phyloP scores from a whole-genome alignment of 345 rosid species.

The Camelina hispida region DNA sequence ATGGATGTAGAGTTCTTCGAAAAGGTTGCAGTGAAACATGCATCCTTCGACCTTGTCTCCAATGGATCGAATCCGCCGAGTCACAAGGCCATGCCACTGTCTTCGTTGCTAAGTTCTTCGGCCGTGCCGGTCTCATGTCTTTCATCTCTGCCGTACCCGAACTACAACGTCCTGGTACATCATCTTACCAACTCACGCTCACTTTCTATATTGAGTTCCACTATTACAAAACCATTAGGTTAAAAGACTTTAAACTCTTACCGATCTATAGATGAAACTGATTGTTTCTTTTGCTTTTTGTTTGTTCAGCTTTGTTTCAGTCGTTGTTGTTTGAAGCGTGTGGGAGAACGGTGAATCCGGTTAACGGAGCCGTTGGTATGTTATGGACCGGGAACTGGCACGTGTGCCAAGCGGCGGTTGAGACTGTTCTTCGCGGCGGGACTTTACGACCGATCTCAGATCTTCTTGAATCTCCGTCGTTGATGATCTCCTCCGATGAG shows the following conservation, averaged over 20 bases:
- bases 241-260: background rate
- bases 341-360: constrained; percentile 68
- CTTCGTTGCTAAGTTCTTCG: constrained; percentile 96
- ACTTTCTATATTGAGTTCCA: too few species aligned
- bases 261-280: background rate
- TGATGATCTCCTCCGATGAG: constrained; percentile 54
- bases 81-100: constrained; percentile 97
- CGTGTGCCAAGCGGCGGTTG: constrained; percentile 60
- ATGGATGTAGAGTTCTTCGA: constrained; percentile 92
- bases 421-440: constrained; percentile 64
- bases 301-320: constrained; percentile 62
- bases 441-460: constrained; percentile 48
- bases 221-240: background rate
- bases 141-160: constrained; percentile 92
- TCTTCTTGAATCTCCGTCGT: constrained; percentile 42
- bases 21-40: constrained; percentile 96
- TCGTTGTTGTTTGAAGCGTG: constrained; percentile 72
- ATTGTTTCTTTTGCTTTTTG: background rate
- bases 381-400: constrained; percentile 71
- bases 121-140: constrained; percentile 98
- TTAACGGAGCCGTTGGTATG: constrained; percentile 71
- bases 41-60: constrained; percentile 87
- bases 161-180: constrained; percentile 75
- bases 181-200: background rate
- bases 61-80: constrained; percentile 87